phyloP scores from a whole-genome alignment of 371 early-diverging fungal species.

The Mucor lusitanicus region DNA sequence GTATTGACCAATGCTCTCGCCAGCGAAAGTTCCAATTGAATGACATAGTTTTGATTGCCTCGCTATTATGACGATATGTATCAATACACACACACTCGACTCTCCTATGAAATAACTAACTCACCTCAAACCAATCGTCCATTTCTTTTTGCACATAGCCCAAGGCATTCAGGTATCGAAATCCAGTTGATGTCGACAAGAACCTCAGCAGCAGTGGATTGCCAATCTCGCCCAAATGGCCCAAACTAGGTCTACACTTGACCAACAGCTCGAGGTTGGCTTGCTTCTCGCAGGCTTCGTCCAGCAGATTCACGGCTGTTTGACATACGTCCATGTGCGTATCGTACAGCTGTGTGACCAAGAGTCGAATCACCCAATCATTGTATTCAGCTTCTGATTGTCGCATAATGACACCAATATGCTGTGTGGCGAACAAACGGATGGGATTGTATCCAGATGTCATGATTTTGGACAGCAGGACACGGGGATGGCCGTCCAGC shows the following conservation, averaged over 20 bases:
- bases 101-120: no score
- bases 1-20: slow-evolving; percentile 62
- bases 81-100: no score
- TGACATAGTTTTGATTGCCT: slow-evolving; percentile 80
- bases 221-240: slow-evolving; percentile 74
- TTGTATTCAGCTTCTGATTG: slow-evolving; percentile 62
- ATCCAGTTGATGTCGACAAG: slow-evolving; percentile 74
- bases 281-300: slow-evolving; percentile 71
- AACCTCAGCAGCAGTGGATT: slow-evolving; percentile 72
- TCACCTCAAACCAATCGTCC: slow-evolving; percentile 84
- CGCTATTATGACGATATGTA: slow-evolving; percentile 51
- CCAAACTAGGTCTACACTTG: slow-evolving; percentile 69
- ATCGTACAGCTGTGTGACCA: slow-evolving; percentile 84
- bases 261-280: slow-evolving; percentile 71
- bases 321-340: slow-evolving; percentile 76
- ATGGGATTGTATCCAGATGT: slow-evolving; percentile 81
- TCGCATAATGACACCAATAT: slow-evolving; percentile 67
- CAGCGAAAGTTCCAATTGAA: slow-evolving; percentile 75
- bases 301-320: slow-evolving; percentile 70
- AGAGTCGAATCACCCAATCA: slow-evolving; percentile 77
- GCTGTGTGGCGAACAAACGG: slow-evolving; percentile 77
- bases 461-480: slow-evolving; percentile 82
- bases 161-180: slow-evolving; percentile 68
- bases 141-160: slow-evolving; percentile 80
- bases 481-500: slow-evolving; percentile 83